A percentile compares a stretch with the other conserved stretches of the same genome.
These are phyloP conservation scores for Bolboschoenoplectus hybrid DNA, from an alignment of 202 grass and related monocot species.

Conservation along the genomic window DNA sequence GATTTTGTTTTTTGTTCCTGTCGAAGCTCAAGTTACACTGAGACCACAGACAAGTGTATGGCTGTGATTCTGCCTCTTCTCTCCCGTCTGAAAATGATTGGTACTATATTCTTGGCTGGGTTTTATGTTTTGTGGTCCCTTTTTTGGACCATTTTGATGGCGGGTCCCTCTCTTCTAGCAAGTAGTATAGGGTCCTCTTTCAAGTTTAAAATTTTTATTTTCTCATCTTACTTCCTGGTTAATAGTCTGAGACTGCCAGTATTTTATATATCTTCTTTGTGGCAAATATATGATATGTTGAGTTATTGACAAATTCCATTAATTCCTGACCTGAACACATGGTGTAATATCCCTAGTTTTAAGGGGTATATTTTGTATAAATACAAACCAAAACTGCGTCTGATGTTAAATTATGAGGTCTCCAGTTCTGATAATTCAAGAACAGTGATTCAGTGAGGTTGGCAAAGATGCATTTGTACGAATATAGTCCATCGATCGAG, in stretches of 20 bases:
- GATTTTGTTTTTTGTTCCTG: not conserved
- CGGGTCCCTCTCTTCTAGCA: not conserved
- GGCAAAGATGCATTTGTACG: slow-evolving; percentile 19
- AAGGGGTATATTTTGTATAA: not conserved
- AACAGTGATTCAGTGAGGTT: not conserved
- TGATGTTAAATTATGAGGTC: not conserved
- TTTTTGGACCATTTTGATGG: not conserved
- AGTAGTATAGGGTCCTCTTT: too few species aligned
- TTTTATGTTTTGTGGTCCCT: slow-evolving; percentile 18
- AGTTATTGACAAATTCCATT: not conserved
- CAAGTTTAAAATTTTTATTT: not conserved
- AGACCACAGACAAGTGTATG: slow-evolving; percentile 21
- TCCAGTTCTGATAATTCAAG: not conserved
- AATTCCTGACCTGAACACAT: not conserved
- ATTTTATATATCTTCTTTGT: not conserved
- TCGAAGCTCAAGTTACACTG: not conserved
- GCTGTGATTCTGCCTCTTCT: not conserved
- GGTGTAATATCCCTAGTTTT: too few species aligned
- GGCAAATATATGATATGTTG: not conserved
- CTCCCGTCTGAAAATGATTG: slow-evolving; percentile 1
- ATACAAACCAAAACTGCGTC: not conserved
- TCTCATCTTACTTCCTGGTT: not conserved
- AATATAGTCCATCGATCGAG: not conserved
- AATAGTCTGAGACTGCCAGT: not conserved
- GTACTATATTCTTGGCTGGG: not conserved